phyloP scores from a whole-genome alignment of 768 basidiomycete genomes.

The Tylopilus plumbeoviolaceoides region DNA sequence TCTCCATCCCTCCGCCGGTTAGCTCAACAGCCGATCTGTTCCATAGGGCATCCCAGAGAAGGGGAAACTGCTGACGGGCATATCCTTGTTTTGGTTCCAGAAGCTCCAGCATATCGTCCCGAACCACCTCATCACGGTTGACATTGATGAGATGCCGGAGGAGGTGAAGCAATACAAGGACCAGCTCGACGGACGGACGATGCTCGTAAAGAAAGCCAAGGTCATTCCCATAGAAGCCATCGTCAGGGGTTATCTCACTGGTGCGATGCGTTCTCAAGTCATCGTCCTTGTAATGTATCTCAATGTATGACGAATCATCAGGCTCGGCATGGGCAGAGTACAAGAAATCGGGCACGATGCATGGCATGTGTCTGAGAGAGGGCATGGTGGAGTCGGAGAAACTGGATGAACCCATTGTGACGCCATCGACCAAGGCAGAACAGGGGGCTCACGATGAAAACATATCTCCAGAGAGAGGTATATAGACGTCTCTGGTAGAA shows the following conservation, averaged over 20 bases:
- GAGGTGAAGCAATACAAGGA: constrained; percentile 70
- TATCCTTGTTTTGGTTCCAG: constrained; percentile 95
- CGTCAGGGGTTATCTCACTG: constrained; percentile 95
- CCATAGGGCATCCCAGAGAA: constrained; percentile 90
- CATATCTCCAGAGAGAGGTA: constrained; percentile 79
- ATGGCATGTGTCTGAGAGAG: constrained; percentile 72
- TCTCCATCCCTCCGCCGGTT: background rate
- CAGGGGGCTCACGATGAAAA: constrained; percentile 96
- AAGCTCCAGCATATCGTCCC: constrained; percentile 76
- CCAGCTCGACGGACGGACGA: constrained; percentile 78
- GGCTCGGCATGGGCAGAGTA: constrained; percentile 98
- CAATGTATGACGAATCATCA: constrained; percentile 29
- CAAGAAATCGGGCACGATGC: constrained; percentile 80
- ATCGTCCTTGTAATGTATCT: constrained; percentile 3
- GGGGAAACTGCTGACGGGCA: constrained; percentile 81
- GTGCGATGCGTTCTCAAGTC: constrained; percentile 38
- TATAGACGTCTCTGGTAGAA: background rate
- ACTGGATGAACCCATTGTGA: constrained; percentile 81
- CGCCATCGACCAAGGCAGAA: constrained; percentile 96
- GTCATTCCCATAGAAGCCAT: constrained; percentile 93
- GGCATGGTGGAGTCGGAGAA: constrained; percentile 84
- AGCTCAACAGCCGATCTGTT: background rate
- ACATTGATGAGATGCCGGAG: constrained; percentile 77
- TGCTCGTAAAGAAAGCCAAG: constrained; percentile 88
- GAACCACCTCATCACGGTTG: constrained; percentile 82